phyloP scores from a whole-genome alignment of 345 rosid genomes.

The Carallia pectinifolia region DNA sequence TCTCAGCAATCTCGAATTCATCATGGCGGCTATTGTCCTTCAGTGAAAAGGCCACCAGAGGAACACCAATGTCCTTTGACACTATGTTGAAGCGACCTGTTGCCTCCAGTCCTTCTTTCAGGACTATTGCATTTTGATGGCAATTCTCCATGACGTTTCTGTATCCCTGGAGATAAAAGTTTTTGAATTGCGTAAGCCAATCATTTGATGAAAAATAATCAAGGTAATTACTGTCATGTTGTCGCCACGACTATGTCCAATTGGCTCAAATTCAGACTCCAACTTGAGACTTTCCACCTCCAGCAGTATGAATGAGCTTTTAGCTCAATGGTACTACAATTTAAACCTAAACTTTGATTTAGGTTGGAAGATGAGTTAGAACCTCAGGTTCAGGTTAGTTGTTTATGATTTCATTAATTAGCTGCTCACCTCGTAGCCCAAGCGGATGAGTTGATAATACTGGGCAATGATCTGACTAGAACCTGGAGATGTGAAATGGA shows the following conservation, averaged over 20 bases:
- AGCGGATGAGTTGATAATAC: constrained; percentile 83
- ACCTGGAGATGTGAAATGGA: constrained; percentile 34
- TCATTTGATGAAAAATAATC: too few relatives aligned
- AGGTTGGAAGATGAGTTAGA: too few relatives aligned
- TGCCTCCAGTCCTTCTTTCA: constrained; percentile 69
- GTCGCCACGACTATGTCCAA: too few relatives aligned
- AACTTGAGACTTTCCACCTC: too few relatives aligned
- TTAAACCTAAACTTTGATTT: too few relatives aligned
- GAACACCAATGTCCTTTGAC: constrained; percentile 83
- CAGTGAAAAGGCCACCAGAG: constrained; percentile 85
- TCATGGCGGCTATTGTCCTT: constrained; percentile 61
- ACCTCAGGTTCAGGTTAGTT: too few relatives aligned
- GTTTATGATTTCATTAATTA: background rate
- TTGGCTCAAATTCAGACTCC: too few relatives aligned
- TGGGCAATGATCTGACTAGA: constrained; percentile 90
- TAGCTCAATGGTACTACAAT: too few relatives aligned
- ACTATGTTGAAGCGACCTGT: constrained; percentile 72
- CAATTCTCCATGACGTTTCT: constrained; percentile 90
- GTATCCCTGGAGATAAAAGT: constrained; percentile 49
- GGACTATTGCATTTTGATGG: constrained; percentile 60
- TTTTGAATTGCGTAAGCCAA: too few relatives aligned
- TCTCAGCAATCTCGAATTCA: constrained; percentile 76
- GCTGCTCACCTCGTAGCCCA: constrained; percentile 65
- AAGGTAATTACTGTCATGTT: too few relatives aligned
- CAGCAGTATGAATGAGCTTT: too few relatives aligned